Conservation (phyloP, 768 basidiomycete species). For the Mycena crocata region DNA sequence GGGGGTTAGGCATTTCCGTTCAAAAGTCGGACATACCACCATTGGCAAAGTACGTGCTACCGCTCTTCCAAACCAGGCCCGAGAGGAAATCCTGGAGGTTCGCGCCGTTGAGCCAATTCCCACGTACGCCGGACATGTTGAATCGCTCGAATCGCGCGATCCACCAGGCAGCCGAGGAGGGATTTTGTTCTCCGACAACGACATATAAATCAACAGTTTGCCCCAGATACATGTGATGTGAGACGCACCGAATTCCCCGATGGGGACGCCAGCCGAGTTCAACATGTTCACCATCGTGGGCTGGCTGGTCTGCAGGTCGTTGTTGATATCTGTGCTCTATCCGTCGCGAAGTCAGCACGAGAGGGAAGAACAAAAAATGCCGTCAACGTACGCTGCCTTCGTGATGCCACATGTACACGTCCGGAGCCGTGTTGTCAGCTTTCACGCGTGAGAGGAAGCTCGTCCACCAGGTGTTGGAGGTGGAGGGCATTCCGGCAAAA, state of each 20-base stretch:
- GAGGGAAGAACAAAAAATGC: neutral
- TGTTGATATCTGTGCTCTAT: slow-evolving; percentile 34
- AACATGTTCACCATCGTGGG: slow-evolving; percentile 34
- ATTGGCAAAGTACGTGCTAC: slow-evolving; percentile 35
- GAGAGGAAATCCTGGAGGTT: slow-evolving; percentile 35
- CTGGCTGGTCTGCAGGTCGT: slow-evolving; percentile 35
- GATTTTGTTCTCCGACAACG: slow-evolving; percentile 31
- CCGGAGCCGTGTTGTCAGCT: slow-evolving; percentile 30
- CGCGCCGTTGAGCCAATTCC: slow-evolving; percentile 36
- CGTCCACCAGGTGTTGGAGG: slow-evolving; percentile 36
- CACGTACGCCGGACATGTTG: slow-evolving; percentile 35
- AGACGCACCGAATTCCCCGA: slow-evolving; percentile 31
- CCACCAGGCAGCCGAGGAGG: slow-evolving; percentile 36
- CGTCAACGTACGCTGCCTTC: slow-evolving; percentile 31
- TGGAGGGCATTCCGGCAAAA: slow-evolving; percentile 20
- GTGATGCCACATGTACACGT: slow-evolving; percentile 37
- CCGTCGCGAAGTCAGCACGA: neutral
- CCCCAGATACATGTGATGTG: no score
- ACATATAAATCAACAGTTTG: no score
- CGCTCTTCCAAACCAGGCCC: slow-evolving; percentile 35
- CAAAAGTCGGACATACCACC: no score
- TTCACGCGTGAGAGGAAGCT: slow-evolving; percentile 31
- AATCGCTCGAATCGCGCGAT: slow-evolving; percentile 36
- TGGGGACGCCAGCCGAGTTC: slow-evolving; percentile 27
- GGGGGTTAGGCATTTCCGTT: no score